phyloP scores from a whole-genome alignment of 2,329 filamentous ascomycete species.

The Colletotrichum siamense region DNA sequence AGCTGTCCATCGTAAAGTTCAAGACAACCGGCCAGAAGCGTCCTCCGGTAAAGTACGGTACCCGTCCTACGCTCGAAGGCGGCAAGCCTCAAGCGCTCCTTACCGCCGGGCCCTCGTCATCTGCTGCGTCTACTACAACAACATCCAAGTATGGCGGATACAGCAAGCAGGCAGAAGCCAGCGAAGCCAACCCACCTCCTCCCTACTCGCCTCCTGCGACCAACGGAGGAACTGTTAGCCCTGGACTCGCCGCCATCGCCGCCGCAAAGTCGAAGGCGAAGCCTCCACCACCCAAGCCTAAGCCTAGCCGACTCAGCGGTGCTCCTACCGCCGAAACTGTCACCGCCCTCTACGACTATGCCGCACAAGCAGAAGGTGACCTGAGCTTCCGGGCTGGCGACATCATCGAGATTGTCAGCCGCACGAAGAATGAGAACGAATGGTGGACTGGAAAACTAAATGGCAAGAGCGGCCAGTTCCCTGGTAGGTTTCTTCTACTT shows the following conservation, averaged over 20 bases:
- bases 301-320: conserved; percentile 76
- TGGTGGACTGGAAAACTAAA: conserved; percentile 92
- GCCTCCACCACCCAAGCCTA: conserved; percentile 76
- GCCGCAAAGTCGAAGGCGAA: conserved; percentile 71
- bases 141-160: conserved; percentile 38
- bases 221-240: conserved; percentile 34
- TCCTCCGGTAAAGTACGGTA: conserved; percentile 60
- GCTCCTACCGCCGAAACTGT: conserved; percentile 75
- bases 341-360: conserved; percentile 94
- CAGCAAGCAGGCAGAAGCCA: conserved; percentile 44
- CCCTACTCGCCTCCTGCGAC: conserved; percentile 65
- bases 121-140: conserved; percentile 27
- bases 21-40: conserved; percentile 80
- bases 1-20: conserved; percentile 85
- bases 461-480: conserved; percentile 89
- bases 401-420: conserved; percentile 82
- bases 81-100: conserved; percentile 55
- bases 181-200: conserved; percentile 66
- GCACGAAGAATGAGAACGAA: conserved; percentile 92
- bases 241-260: conserved; percentile 51
- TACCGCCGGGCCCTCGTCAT: conserved; percentile 51
- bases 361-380: conserved; percentile 93
- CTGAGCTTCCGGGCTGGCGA: conserved; percentile 90
- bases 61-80: conserved; percentile 57
- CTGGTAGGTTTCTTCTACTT: conserved; percentile 62